Evolutionary conservation across 176 grass and related monocot genomes (phyloP), one percentile per base, ranked within the genome.

Genomic region (Cenchrus purpureus): DNA sequence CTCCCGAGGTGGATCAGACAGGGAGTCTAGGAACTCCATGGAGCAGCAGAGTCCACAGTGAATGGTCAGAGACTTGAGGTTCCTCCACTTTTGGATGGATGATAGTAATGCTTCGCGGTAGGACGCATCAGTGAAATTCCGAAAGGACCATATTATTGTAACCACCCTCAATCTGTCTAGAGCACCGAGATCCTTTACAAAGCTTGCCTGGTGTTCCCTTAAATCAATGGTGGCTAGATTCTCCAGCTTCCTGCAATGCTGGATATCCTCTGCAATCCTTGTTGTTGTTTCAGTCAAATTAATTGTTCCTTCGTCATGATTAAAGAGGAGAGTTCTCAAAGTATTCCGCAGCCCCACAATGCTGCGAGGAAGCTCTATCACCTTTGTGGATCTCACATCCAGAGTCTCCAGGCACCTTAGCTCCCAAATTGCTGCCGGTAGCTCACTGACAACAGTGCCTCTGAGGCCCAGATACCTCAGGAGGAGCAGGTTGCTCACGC

Each of bases 131-230:
- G 6, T 15, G n/a, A n/a, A 58, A 3, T 85, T 62, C 5, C 68
- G 34, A 15, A 68, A 85, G 16, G 62, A 32, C 82, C 73, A 84
- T 14, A 32, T 46, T 46, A 77, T 77, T 67, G 20, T 48, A 8
- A 84, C 6, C 34, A 46, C 4, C 10, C 1, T 1, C 37, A 85
- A 14, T 0, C 0, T 0, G 0, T 0, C 0, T 0, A 45, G 8
- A 14, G 0, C 1, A 68, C 83, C 37, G 0, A 85, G 62, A n/a
- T 0, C 34, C 5, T 68, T 4, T 7, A 85, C 1, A 0, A 32
- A 20, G 14, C 10, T 68, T 32, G 34, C 14, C 31, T 13, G 15
- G 8, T 15, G 42, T 6, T 58, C n/a, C 1, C 50, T 85, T 16
- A 85, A 48, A 46, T 85, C 73, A 8, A 68, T 12, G 8, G 83